These are phyloP conservation scores for Micractinium conductrix DNA, from an alignment of 139 green algal genomes.

Conservation along the genomic window DNA sequence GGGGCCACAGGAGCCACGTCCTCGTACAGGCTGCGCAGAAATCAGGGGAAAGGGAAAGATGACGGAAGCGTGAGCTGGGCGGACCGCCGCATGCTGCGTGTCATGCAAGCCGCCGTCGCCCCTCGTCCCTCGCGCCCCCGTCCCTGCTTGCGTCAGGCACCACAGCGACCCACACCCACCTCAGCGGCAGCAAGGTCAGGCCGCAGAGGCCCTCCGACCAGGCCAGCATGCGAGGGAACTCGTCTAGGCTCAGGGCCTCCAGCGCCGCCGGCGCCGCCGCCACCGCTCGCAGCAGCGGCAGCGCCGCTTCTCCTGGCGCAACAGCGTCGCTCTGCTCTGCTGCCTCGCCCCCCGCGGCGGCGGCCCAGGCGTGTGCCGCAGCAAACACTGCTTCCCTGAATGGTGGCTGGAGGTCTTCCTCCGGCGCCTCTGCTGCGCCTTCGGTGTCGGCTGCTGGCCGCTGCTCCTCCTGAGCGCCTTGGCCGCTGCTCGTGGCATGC, in stretches of 20 bases:
- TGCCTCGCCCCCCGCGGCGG: neutral
- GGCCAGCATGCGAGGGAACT: constrained; percentile 34
- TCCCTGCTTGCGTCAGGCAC: too few relatives aligned
- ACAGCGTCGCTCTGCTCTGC: neutral
- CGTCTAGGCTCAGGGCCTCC: constrained; percentile 7
- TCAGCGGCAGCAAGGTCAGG: constrained; percentile 33
- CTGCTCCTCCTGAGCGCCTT: neutral
- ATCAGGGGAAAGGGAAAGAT: neutral
- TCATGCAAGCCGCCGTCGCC: too few relatives aligned
- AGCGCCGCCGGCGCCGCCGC: neutral
- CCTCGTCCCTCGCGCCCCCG: too few relatives aligned
- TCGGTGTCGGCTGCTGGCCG: neutral
- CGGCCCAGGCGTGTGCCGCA: neutral
- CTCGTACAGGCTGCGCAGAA: constrained; percentile 16
- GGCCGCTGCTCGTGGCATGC: neutral
- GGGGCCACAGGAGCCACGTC: neutral
- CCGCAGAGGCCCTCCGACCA: constrained; percentile 35
- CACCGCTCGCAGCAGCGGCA: neutral
- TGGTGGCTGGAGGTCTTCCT: neutral
- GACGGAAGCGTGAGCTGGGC: too few relatives aligned
- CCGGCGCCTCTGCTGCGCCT: neutral
- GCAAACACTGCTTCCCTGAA: neutral
- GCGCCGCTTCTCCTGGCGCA: too few relatives aligned
- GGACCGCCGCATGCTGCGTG: too few relatives aligned
- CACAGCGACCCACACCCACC: neutral